A percentile compares a stretch with the other conserved stretches of the same genome.
Conservation (phyloP, 163 green algal genomes). For the Scenedesmus sp. region DNA sequence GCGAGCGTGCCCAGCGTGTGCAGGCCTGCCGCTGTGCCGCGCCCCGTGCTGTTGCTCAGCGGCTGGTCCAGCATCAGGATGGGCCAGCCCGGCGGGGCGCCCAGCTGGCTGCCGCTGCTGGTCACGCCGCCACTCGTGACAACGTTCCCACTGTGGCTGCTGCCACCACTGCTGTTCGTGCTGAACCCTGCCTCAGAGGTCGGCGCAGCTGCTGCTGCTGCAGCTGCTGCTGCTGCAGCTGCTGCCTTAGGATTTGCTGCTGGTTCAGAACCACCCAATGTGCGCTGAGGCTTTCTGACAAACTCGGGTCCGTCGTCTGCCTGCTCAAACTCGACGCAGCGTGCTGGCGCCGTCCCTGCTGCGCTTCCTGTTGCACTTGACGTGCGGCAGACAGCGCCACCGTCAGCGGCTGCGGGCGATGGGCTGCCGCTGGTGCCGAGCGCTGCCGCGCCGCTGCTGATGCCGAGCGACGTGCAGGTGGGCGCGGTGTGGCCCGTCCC, state of each 20-base stretch:
- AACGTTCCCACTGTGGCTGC: not conserved
- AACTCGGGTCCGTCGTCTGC: not conserved
- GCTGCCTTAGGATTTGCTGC: not conserved
- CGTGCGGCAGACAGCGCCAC: not conserved
- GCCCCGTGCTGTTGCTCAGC: not conserved
- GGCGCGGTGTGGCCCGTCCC: not conserved
- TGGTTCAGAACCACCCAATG: not conserved
- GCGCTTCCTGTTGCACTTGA: not conserved
- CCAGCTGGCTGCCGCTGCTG: not conserved
- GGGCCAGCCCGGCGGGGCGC: not conserved
- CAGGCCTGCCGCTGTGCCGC: not conserved
- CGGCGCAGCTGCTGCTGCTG: not conserved
- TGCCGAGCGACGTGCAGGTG: not conserved
- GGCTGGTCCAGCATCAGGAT: not conserved
- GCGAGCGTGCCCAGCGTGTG: not conserved
- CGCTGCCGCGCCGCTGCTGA: not conserved
- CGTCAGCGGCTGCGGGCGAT: not conserved
- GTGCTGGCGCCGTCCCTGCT: not conserved
- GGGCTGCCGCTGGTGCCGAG: not conserved
- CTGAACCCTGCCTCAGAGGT: not conserved
- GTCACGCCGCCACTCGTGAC: not conserved
- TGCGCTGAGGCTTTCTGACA: not conserved
- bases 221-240: not conserved
- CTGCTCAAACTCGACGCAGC: not conserved
- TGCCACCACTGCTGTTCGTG: not conserved